Evolutionary conservation across 2,329 filamentous ascomycete genomes (phyloP).

Genomic region (Calonectria henricotiae): DNA sequence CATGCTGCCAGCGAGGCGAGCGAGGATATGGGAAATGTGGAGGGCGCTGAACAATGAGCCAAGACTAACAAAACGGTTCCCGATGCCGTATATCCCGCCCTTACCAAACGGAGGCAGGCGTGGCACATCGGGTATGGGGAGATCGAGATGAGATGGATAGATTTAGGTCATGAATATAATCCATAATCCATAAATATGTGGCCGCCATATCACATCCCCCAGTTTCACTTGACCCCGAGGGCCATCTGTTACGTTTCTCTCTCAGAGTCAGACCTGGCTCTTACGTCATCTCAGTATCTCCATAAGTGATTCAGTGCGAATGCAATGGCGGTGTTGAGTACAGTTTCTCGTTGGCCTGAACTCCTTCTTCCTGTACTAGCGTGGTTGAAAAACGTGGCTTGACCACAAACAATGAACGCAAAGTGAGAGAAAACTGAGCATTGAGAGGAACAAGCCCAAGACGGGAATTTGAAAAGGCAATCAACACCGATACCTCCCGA

Average conservation of each 20-base stretch:
- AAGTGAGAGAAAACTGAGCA: conserved; percentile 1
- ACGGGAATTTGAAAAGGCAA: not conserved
- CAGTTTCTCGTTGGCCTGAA: not conserved
- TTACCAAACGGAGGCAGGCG: conserved; percentile 56
- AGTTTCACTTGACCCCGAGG: no score
- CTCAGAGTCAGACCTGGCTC: no score
- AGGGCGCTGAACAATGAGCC: conserved; percentile 72
- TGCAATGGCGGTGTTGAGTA: not conserved
- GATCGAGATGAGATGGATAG: conserved; percentile 47
- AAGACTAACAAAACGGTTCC: conserved; percentile 64
- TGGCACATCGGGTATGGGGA: conserved; percentile 51
- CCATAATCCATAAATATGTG: conserved; percentile 18
- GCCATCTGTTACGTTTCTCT: no score
- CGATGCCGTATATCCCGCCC: conserved; percentile 56
- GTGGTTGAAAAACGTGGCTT: conserved; percentile 3
- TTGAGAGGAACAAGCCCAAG: not conserved
- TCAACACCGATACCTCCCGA: not conserved
- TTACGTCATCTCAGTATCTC: not conserved
- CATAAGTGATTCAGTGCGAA: not conserved
- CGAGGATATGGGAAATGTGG: conserved; percentile 91
- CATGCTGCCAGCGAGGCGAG: conserved; percentile 90
- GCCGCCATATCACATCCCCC: no score
- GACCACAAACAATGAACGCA: not conserved
- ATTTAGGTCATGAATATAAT: conserved; percentile 35
- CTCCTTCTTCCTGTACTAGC: not conserved